Evolutionary conservation across 805 yeast genomes (phyloP).

Genomic region (Cyberlindnera misumaiensis): DNA sequence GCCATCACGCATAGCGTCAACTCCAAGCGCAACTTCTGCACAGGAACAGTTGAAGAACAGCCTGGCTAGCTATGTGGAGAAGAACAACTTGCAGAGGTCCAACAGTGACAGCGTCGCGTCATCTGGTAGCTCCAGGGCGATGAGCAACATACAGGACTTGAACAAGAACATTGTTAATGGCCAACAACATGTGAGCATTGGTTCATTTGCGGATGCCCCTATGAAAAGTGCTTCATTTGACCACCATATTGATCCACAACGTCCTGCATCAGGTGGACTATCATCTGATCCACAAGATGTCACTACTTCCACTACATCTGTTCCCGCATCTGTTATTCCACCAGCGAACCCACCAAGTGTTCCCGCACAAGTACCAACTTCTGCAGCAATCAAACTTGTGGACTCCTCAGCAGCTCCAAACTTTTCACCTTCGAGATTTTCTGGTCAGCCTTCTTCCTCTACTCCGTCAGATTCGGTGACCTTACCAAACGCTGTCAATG

Average conservation of each 20-base stretch:
- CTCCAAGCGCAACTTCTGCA: conserved; percentile 9
- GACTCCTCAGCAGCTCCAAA: neutral
- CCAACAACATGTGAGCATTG: neutral
- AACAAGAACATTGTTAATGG: conserved; percentile 1
- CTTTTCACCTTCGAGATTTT: conserved; percentile 4
- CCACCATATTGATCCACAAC: no score
- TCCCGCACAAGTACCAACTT: no score
- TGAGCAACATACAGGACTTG: conserved; percentile 7
- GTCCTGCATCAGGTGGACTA: no score
- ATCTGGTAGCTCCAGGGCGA: conserved; percentile 6
- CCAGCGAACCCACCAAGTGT: no score
- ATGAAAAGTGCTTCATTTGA: no score
- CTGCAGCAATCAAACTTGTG: no score
- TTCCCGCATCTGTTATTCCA: no score
- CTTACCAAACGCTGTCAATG: neutral
- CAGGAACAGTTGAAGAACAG: conserved; percentile 11
- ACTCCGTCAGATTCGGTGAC: neutral
- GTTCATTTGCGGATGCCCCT: no score
- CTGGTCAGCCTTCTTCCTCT: neutral
- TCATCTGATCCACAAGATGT: no score
- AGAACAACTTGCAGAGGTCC: conserved; percentile 4
- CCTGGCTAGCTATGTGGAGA: conserved; percentile 4
- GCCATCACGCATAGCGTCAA: conserved; percentile 2
- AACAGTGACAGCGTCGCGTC: conserved; percentile 4
- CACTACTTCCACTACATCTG: no score